phyloP scores from a whole-genome alignment of 2,329 filamentous ascomycete genomes.

The Aspergillus intermedius region DNA sequence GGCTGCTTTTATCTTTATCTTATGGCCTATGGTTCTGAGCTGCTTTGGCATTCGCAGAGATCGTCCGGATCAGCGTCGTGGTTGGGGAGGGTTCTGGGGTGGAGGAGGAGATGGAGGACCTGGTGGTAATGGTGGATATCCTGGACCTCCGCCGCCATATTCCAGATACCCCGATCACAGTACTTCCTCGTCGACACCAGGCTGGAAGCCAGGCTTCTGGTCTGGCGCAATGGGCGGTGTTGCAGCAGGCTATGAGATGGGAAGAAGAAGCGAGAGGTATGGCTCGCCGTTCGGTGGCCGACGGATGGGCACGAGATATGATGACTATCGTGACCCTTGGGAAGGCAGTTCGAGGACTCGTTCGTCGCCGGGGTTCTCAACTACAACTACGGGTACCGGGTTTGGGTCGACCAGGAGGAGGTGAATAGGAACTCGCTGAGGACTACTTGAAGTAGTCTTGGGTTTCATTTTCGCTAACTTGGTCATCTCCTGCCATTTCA shows the following conservation, averaged over 20 bases:
- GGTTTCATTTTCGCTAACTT: background rate
- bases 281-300: constrained; percentile 12
- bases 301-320: constrained; percentile 10
- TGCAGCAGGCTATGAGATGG: constrained; percentile 37
- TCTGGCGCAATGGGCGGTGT: constrained; percentile 38
- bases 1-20: constrained; percentile 22
- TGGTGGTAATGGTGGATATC: constrained; percentile 23
- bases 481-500: background rate
- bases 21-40: constrained; percentile 18
- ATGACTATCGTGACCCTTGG: constrained; percentile 19
- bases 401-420: constrained; percentile 42
- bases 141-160: constrained; percentile 37
- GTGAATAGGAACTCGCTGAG: constrained; percentile 11
- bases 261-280: constrained; percentile 20
- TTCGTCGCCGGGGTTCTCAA: constrained; percentile 28
- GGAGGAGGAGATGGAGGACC: constrained; percentile 27
- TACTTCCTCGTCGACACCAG: constrained; percentile 9
- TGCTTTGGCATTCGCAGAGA: constrained; percentile 18
- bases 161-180: constrained; percentile 19
- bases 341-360: constrained; percentile 28
- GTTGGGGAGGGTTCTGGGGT: constrained; percentile 22
- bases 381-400: constrained; percentile 33
- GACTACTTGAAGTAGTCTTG: background rate
- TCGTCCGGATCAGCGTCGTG: constrained; percentile 16
- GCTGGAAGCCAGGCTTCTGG: constrained; percentile 45